phyloP scores from a whole-genome alignment of 768 basidiomycete genomes.

The Mycena crocata region DNA sequence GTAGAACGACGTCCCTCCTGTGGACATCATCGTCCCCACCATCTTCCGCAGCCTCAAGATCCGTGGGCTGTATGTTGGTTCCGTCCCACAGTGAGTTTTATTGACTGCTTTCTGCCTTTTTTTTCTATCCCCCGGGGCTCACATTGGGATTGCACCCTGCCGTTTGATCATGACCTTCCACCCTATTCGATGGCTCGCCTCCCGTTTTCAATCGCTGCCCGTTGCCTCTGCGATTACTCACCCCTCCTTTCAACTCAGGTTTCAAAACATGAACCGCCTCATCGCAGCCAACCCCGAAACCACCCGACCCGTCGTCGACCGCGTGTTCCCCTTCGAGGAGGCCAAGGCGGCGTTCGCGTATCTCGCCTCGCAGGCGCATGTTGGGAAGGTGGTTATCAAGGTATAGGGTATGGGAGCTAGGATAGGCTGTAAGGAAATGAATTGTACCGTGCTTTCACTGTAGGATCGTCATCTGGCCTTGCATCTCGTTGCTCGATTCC shows the following conservation, averaged over 20 bases:
- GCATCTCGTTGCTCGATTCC: too few species aligned
- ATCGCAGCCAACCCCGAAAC: slow-evolving; percentile 46
- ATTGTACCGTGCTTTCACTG: too few species aligned
- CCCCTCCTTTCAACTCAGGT: too few species aligned
- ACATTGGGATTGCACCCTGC: too few species aligned
- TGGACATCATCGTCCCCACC: slow-evolving; percentile 42
- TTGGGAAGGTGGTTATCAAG: slow-evolving; percentile 62
- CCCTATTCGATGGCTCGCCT: too few species aligned
- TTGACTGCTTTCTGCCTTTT: not conserved
- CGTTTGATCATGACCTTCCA: too few species aligned
- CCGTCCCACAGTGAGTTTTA: slow-evolving; percentile 53
- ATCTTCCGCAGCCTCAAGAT: slow-evolving; percentile 48
- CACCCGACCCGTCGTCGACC: slow-evolving; percentile 59
- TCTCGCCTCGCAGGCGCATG: slow-evolving; percentile 58
- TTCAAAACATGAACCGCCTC: slow-evolving; percentile 59
- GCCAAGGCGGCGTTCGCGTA: slow-evolving; percentile 57
- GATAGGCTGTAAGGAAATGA: too few species aligned
- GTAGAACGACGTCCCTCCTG: slow-evolving; percentile 31
- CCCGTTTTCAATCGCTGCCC: too few species aligned
- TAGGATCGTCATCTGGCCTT: too few species aligned
- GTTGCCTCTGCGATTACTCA: too few species aligned
- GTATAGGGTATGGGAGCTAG: too few species aligned
- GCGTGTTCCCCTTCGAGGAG: slow-evolving; percentile 62
- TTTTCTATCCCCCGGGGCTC: too few species aligned
- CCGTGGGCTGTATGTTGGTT: slow-evolving; percentile 59